Conservation (phyloP, 257 asterid species). For the Solanum etuberosum region DNA sequence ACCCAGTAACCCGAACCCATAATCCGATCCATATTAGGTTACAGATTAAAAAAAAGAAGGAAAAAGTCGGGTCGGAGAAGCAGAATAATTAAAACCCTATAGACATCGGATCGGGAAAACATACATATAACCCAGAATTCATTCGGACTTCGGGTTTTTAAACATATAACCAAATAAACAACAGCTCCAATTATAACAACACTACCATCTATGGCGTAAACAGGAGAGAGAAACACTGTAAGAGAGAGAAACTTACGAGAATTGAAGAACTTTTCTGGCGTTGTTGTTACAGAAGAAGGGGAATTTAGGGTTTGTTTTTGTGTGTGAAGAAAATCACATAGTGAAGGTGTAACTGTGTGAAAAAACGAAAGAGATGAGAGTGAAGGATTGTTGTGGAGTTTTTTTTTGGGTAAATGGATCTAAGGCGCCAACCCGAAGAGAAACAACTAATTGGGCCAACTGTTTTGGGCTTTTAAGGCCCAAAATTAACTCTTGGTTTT, state of each 20-base stretch:
- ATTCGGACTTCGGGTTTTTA: constrained; percentile 7
- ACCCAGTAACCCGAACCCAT: constrained; percentile 23
- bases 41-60: neutral
- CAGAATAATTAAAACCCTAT: neutral
- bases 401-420: neutral
- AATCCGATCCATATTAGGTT: neutral
- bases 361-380: neutral
- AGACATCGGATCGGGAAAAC: constrained; percentile 6
- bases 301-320: neutral
- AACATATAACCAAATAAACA: neutral
- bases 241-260: neutral
- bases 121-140: neutral
- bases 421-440: neutral
- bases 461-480: neutral
- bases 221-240: neutral
- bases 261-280: constrained; percentile 14
- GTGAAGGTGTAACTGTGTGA: constrained; percentile 8
- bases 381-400: neutral
- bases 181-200: neutral
- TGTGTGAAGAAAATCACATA: neutral
- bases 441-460: neutral
- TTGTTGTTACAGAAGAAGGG: neutral
- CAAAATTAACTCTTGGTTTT: neutral
- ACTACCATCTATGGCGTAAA: neutral
- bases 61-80: neutral